phyloP scores from a whole-genome alignment of 2,329 filamentous ascomycete species.

The Colletotrichum sp. region DNA sequence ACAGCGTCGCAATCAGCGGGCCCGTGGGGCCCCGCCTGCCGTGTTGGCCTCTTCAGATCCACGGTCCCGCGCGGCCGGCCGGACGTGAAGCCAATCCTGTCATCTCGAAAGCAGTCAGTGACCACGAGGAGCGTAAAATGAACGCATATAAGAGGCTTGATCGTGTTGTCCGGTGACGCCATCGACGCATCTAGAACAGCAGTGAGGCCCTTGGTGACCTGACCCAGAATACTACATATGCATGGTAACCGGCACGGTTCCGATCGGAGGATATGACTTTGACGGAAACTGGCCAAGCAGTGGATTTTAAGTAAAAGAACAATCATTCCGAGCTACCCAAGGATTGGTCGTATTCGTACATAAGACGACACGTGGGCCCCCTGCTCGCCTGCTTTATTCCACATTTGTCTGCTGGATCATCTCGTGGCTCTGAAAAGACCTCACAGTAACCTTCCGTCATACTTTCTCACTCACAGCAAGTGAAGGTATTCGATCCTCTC shows the following conservation, averaged over 20 bases:
- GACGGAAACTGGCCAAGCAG: neutral
- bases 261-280: neutral
- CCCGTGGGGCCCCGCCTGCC: slow-evolving; percentile 28
- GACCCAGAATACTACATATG: neutral
- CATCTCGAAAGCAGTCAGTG: neutral
- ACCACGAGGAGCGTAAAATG: neutral
- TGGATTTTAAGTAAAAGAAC: fast-evolving
- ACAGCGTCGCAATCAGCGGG: slow-evolving; percentile 29
- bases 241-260: neutral
- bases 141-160: neutral
- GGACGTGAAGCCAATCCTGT: neutral
- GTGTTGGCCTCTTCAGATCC: neutral
- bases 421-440: neutral
- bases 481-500: neutral
- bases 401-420: neutral
- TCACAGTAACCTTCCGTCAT: neutral
- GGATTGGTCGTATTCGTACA: neutral
- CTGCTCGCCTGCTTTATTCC: neutral
- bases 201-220: neutral
- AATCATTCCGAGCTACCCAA: neutral
- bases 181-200: neutral
- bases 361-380: neutral
- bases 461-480: fast-evolving
- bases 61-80: neutral
- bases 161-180: slow-evolving; percentile 25